These are phyloP conservation scores for Dactylellina haptotyla DNA, from an alignment of 2,329 filamentous ascomycete genomes.

Conservation along the genomic window DNA sequence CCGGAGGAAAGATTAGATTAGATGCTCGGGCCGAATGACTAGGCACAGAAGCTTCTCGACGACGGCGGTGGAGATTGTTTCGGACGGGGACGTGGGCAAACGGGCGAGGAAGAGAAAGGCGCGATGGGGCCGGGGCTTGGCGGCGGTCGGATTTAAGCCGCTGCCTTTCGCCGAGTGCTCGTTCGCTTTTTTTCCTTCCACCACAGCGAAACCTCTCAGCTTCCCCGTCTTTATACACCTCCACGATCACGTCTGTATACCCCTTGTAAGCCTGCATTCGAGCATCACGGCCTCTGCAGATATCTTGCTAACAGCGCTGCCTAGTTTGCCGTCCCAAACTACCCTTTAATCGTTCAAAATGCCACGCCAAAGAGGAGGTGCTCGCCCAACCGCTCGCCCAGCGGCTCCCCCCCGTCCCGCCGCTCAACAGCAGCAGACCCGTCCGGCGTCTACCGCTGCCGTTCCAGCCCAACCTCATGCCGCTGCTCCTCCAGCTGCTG, in stretches of 20 bases:
- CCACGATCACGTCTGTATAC: constrained; percentile 59
- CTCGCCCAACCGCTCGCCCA: constrained; percentile 73
- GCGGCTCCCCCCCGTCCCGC: constrained; percentile 65
- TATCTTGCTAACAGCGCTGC: no score
- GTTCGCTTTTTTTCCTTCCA: constrained; percentile 26
- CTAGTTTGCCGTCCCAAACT: no score
- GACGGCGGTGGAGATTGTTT: neutral
- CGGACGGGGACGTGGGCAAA: constrained; percentile 5
- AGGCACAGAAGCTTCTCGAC: neutral
- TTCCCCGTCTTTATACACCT: constrained; percentile 57
- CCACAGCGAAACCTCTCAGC: neutral
- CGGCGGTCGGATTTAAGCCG: constrained; percentile 57
- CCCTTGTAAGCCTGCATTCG: constrained; percentile 42
- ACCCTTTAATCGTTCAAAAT: constrained; percentile 66
- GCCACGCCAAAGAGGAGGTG: constrained; percentile 80
- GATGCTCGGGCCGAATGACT: constrained; percentile 28
- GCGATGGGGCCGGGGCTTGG: constrained; percentile 20
- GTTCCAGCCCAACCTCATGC: constrained; percentile 65
- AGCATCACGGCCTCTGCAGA: no score
- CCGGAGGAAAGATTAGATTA: constrained; percentile 27
- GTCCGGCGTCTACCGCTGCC: constrained; percentile 66
- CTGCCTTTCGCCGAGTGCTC: constrained; percentile 57
- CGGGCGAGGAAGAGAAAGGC: constrained; percentile 21
- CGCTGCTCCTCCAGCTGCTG: constrained; percentile 63
- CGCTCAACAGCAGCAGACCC: constrained; percentile 66